Evolutionary conservation across 2,329 filamentous ascomycete genomes (phyloP), one percentile per base, ranked within the genome.

Genomic region (Sporothrix curviconia): DNA sequence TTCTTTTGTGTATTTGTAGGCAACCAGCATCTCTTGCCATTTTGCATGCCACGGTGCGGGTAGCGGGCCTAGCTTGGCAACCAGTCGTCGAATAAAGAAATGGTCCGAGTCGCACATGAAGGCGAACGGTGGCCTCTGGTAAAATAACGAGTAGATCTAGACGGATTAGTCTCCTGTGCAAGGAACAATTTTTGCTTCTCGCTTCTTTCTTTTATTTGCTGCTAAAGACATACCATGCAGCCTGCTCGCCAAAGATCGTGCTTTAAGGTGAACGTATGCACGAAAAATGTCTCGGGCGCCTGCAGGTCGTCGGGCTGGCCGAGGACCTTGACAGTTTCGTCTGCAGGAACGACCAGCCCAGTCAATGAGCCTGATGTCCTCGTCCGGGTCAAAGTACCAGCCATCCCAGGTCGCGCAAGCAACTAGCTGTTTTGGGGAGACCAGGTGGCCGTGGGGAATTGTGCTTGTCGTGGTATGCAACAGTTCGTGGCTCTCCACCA

Each of bases 11-110:
- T 54, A 43, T 32, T 43, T 54, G 39, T 43, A 17, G 14, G 8
- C 50, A 1, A 30, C 14, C 36, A 43, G 15, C 37, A 54, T 32
- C 15, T 54, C 37, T 34, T 54, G 2, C 50, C 50, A 54, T 32
- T 54, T 43, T 17, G 5, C 24, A 12, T 54, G 22, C 50, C 50
- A 54, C 7, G 36, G 14, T 15, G 36, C 6, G 6, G 50, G 50
- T 4, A 54, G 37, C 7, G 50, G 50, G 12, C 50, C 50, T 5
- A 54, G 36, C n/a, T 43, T 43, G 22, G 22, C 5, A 32, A 54
- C 50, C 37, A 54, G 8, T 43, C 12, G 11, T 11, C 50, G 24
- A 34, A 54, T 54, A 19, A 52, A 54, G 24, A 54, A 32, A 40
- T 43, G 24, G 37, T 30, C 36, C n/a, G 36, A 9, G 39, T 25